Evolutionary conservation across 2,329 filamentous ascomycete genomes (phyloP), one percentile per base, ranked within the genome.

Genomic region (Hirsutella rhossiliensis): DNA sequence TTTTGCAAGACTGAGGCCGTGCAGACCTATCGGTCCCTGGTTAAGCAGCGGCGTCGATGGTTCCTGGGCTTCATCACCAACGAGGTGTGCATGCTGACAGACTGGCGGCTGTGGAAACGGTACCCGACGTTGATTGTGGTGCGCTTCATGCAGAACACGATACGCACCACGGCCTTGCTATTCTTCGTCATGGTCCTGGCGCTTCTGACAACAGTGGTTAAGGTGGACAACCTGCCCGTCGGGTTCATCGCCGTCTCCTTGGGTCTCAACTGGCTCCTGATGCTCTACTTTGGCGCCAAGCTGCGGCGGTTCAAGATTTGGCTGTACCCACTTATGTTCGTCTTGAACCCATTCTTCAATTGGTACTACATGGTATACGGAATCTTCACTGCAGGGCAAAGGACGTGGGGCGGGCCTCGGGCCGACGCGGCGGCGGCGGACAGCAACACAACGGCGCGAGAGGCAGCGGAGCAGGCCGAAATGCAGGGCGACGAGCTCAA

Each of bases 1-100:
- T 97, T 97, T 62, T 97, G 92, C 76, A 97, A 97, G 66, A 97
- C 92, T 0, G 90, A 97, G 63, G 90, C 92, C 20, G 90, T 96
- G 17, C 88, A 95, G 64, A 88, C 84, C 3, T 89, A 89, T 62
- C 68, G 68, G 45, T 88, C 84, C 54, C 75, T 98, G 40, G 73
- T 96, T 60, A 96, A 97, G 71, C 92, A 98, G 68, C 82, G 92
- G 47, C 82, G 90, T 44, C 78, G 92, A 58, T 98, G 92, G 92
- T 97, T 97, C 62, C 72, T 97, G 38, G 90, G 90, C 28, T 96
- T 95, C 64, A 89, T 97, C 66, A 96, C 90, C 15, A 98, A 98
- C 62, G 90, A 97, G 62, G 90, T 88, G 8, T 96, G 89, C 67
- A 96, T 97, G 92, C 71, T 98, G 66, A 97, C 92, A 2, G 90